Conservation (phyloP, 345 rosid species). For the Physaria fendleri region DNA sequence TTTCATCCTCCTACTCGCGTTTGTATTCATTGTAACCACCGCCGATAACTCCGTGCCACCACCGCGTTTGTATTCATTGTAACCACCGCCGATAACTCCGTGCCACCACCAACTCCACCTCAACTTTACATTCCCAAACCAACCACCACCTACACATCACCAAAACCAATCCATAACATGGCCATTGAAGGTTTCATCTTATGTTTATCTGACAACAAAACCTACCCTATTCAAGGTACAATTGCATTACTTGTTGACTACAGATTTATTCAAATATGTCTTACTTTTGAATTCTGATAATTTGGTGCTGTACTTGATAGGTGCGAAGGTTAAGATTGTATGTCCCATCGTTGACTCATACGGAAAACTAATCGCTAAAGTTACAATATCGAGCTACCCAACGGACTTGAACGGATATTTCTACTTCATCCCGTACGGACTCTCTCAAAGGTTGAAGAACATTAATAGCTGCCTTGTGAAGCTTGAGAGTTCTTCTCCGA, state of each 20-base stretch:
- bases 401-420: constrained; percentile 52
- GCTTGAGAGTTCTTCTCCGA: constrained; percentile 51
- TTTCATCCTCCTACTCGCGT: background rate
- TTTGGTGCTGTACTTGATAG: constrained; percentile 27
- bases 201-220: constrained; percentile 20
- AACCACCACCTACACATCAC: constrained; percentile 10
- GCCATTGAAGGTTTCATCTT: constrained; percentile 27
- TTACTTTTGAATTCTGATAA: background rate
- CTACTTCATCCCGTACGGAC: constrained; percentile 32
- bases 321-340: constrained; percentile 45
- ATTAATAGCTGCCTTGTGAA: constrained; percentile 48
- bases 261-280: too few relatives aligned
- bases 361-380: constrained; percentile 43
- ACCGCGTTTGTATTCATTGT: too few relatives aligned
- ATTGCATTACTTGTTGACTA: too few relatives aligned
- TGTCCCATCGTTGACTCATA: constrained; percentile 35
- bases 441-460: constrained; percentile 22
- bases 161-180: constrained; percentile 14
- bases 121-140: constrained; percentile 13
- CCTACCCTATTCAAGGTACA: constrained; percentile 47
- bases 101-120: constrained; percentile 1
- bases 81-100: constrained; percentile 14
- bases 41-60: too few relatives aligned
- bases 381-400: constrained; percentile 35
- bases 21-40: constrained; percentile 6